A percentile compares a stretch with the other conserved stretches of the same genome.
Conservation (phyloP, 345 rosid genomes). For the Xanthoceras sorbifolium region DNA sequence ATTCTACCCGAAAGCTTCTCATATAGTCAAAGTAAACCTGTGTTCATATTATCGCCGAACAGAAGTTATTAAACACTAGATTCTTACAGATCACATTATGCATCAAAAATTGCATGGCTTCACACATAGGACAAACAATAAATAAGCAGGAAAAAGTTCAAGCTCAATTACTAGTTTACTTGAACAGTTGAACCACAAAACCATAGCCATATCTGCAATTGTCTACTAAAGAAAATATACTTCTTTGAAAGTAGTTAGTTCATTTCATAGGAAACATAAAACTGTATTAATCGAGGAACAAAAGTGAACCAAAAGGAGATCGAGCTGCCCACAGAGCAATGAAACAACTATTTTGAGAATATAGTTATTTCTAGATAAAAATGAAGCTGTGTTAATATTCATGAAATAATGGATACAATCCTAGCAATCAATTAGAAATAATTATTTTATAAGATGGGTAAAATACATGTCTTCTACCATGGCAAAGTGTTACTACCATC, state of each 20-base stretch:
- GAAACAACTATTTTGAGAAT: background rate
- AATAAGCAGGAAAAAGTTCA: background rate
- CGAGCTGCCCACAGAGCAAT: background rate
- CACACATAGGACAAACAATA: background rate
- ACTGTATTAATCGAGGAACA: background rate
- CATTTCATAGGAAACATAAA: background rate
- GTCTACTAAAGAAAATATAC: background rate
- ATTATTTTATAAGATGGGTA: background rate
- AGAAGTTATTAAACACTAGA: conserved; percentile 9
- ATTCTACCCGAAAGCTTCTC: conserved; percentile 92
- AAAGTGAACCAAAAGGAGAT: too few relatives aligned
- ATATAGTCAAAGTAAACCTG: conserved; percentile 96
- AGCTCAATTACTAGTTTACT: background rate
- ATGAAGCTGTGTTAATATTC: background rate
- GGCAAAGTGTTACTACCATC: background rate
- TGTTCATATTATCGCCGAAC: conserved; percentile 5
- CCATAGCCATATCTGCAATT: too few relatives aligned
- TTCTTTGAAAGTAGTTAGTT: background rate
- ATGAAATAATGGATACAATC: background rate
- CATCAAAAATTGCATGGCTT: conserved; percentile 3
- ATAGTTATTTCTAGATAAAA: background rate
- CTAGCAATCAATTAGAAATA: background rate
- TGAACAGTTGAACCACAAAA: background rate
- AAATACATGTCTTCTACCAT: background rate
- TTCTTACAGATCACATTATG: conserved; percentile 6